Evolutionary conservation across 495 filamentous ascomycete species (phyloP).

Genomic region (Podospora conica): DNA sequence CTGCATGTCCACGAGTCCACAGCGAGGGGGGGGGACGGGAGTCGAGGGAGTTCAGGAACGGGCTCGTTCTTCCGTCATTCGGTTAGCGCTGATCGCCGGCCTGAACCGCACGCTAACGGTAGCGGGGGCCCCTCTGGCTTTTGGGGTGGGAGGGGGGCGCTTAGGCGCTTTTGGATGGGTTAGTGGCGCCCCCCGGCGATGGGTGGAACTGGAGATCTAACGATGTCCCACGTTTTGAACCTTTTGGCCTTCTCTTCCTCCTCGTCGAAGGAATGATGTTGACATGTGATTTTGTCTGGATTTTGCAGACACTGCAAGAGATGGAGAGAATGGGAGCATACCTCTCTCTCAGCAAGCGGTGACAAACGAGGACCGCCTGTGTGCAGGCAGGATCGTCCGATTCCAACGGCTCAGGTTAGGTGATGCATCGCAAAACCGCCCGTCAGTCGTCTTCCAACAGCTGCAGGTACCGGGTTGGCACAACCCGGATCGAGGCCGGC

Average conservation of each 20-base stretch:
- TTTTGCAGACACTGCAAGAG: background rate
- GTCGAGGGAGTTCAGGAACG: background rate
- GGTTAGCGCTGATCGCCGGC: conserved; percentile 29
- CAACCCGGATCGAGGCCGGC: conserved; percentile 4
- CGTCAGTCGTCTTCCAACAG: background rate
- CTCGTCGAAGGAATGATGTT: background rate
- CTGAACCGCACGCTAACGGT: conserved; percentile 13
- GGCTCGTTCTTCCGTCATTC: conserved; percentile 21
- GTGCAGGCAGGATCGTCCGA: background rate
- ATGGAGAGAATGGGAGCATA: background rate
- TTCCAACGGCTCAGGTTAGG: conserved; percentile 1
- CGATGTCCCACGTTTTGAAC: background rate
- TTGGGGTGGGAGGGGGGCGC: conserved; percentile 7
- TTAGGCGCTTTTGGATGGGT: background rate
- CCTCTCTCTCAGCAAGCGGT: too few species aligned
- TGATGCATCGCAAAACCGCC: background rate
- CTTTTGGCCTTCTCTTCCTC: background rate
- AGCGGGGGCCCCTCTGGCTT: background rate
- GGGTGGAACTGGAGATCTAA: background rate
- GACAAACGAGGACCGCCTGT: background rate
- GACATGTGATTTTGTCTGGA: background rate
- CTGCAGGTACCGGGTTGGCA: conserved; percentile 8
- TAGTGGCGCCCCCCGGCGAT: background rate
- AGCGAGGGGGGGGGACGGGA: background rate
- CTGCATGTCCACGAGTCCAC: background rate